Conservation (phyloP, 192 early-diverging fungal genomes). For the Umbelopsis ramanniana region DNA sequence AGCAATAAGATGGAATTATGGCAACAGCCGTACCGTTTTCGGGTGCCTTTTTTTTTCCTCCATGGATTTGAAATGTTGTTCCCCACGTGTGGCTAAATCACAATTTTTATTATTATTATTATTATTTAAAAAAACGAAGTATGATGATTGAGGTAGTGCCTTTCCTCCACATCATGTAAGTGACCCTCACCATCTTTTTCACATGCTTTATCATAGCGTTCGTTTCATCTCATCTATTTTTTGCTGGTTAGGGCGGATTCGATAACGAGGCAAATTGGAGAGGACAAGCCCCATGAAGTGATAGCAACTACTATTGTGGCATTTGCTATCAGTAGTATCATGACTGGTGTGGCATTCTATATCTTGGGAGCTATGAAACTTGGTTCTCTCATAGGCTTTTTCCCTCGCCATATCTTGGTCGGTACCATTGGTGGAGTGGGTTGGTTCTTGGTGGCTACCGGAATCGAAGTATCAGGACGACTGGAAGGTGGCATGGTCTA, state of each 20-base stretch:
- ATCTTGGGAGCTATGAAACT: constrained; percentile 82
- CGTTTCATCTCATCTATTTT: constrained; percentile 10
- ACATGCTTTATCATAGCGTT: background rate
- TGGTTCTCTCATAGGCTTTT: constrained; percentile 80
- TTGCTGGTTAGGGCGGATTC: constrained; percentile 55
- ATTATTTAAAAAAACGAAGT: constrained; percentile 13
- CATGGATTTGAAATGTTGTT: background rate
- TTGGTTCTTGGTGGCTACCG: constrained; percentile 92
- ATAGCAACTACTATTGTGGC: constrained; percentile 90
- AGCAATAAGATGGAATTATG: background rate
- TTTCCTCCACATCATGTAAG: constrained; percentile 46
- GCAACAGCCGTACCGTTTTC: too few species aligned
- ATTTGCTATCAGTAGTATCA: constrained; percentile 83
- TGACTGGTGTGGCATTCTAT: constrained; percentile 90
- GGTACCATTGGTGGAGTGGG: constrained; percentile 97
- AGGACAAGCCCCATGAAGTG: constrained; percentile 65
- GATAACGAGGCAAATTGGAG: constrained; percentile 63
- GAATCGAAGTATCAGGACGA: constrained; percentile 82
- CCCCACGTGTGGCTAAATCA: background rate
- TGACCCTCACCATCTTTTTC: background rate
- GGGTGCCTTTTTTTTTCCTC: too few species aligned
- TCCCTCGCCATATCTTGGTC: constrained; percentile 91
- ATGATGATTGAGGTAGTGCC: constrained; percentile 69
- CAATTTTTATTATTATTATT: background rate
- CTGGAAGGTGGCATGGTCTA: constrained; percentile 62